Conservation (phyloP, 805 yeast species). For the Ogataea sp. region DNA sequence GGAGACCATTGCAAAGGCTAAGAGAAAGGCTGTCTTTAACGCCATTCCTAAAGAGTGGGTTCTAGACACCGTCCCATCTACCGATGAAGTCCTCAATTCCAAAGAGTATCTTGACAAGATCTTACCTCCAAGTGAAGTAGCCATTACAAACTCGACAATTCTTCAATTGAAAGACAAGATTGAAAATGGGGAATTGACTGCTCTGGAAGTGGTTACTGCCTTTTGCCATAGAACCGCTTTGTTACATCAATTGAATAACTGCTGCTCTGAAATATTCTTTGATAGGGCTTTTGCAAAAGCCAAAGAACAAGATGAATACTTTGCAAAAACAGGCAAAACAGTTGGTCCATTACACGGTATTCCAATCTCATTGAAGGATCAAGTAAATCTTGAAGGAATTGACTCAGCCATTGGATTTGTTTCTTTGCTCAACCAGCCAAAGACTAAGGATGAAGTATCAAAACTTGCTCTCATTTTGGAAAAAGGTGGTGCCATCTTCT, state of each 20-base stretch:
- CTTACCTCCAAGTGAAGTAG: constrained; percentile 15
- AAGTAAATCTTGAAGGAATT: constrained; percentile 29
- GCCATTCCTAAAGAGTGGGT: constrained; percentile 25
- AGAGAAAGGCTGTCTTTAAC: constrained; percentile 10
- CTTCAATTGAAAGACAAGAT: constrained; percentile 18
- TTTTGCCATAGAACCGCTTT: constrained; percentile 34
- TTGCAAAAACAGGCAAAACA: constrained; percentile 23
- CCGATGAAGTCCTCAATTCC: constrained; percentile 20
- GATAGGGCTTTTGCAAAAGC: constrained; percentile 34
- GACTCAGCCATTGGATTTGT: constrained; percentile 34
- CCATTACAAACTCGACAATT: constrained; percentile 15
- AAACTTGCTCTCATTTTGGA: constrained; percentile 24
- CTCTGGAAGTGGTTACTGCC: constrained; percentile 30
- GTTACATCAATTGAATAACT: constrained; percentile 34
- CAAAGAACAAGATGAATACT: constrained; percentile 29
- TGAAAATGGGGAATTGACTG: constrained; percentile 22
- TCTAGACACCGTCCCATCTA: constrained; percentile 17
- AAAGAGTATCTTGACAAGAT: constrained; percentile 12
- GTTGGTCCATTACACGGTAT: constrained; percentile 38
- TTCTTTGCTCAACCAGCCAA: constrained; percentile 22
- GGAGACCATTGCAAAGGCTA: constrained; percentile 13
- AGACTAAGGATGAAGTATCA: constrained; percentile 23
- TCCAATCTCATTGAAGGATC: constrained; percentile 40
- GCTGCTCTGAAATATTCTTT: constrained; percentile 33
- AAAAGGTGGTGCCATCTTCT: constrained; percentile 33